Base-by-base conservation (phyloP, 306 rosid species). In the Malus fusca region DNA sequence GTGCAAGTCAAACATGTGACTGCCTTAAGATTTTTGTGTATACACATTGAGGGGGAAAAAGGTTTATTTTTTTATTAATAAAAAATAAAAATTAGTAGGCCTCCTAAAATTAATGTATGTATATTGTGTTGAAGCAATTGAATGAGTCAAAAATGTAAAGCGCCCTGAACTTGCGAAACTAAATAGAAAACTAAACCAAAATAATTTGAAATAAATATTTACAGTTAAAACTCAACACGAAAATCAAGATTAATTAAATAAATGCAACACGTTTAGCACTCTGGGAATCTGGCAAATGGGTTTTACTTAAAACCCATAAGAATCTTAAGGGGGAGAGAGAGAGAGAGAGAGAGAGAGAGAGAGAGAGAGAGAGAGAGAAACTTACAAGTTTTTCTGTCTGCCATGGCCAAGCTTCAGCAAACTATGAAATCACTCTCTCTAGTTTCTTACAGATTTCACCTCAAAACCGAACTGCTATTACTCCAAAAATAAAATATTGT, bases 1-100 rank as follows among this genome's bases (percentile, higher is more conserved):
- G 73, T 44, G 30, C 68, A 64, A 75, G 83, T 70, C 73, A 62
- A 82, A 83, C 79, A 67, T 79, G 78, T 58, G 48, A 56, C 75
- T 62, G 71, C 68, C 51, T 72, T n/a, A 1, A 35, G 65, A 67
- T 67, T 15, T 37, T 73, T 44, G 67, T 4, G 46, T 25, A 33
- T 61, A 53, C 55, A 51, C n/a, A 31, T 42, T 46, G 22, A 62
- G 26, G 76, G 18, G 18, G 40, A 80, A 28, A 15, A 44, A 4
- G 44, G 33, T 21, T 23, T 0, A 48, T 37, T 23, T 60, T 56
- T 28, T 33, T n/a, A 18, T 21, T 11, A 6, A 51, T 23, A 8
- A 28, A 23, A 23, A 8, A 53, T 21, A 21, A 63, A 4, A 35
- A 19, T 21, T 18, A 17, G 2, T 8, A 11, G 62, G 5, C 3